phyloP scores from a whole-genome alignment of 768 basidiomycete genomes.

The Daedaleopsis nitida region DNA sequence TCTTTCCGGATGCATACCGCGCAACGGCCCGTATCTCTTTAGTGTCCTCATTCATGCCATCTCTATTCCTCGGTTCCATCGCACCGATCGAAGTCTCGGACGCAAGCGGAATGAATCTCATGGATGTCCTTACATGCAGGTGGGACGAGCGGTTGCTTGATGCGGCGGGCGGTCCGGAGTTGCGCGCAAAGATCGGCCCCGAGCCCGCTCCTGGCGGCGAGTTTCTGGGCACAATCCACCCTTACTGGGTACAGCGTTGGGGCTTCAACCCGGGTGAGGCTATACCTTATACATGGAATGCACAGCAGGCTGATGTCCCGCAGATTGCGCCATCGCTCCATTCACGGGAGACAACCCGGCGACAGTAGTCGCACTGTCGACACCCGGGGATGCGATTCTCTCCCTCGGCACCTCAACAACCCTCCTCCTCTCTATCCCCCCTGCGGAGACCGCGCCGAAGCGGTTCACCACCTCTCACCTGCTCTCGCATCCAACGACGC shows the following conservation, averaged over 20 bases:
- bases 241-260: conserved; percentile 77
- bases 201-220: conserved; percentile 78
- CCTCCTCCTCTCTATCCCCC: conserved; percentile 76
- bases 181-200: conserved; percentile 70
- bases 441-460: conserved; percentile 61
- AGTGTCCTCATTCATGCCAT: conserved; percentile 82
- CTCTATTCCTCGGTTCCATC: conserved; percentile 76
- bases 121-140: conserved; percentile 70
- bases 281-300: neutral
- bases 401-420: conserved; percentile 91
- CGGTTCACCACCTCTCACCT: conserved; percentile 77
- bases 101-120: conserved; percentile 90
- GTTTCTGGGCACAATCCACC: conserved; percentile 61
- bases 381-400: conserved; percentile 79
- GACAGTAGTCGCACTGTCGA: conserved; percentile 72
- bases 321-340: conserved; percentile 78
- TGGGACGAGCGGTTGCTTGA: conserved; percentile 73
- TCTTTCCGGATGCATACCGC: conserved; percentile 55
- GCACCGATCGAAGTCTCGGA: conserved; percentile 87
- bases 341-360: conserved; percentile 93
- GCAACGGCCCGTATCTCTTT: conserved; percentile 71
- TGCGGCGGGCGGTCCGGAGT: conserved; percentile 65
- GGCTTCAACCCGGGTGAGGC: conserved; percentile 65
- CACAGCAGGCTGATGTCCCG: neutral
- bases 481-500: conserved; percentile 66